These are phyloP conservation scores for Polyporus arcularius DNA, from an alignment of 768 basidiomycete genomes.

Conservation along the genomic window DNA sequence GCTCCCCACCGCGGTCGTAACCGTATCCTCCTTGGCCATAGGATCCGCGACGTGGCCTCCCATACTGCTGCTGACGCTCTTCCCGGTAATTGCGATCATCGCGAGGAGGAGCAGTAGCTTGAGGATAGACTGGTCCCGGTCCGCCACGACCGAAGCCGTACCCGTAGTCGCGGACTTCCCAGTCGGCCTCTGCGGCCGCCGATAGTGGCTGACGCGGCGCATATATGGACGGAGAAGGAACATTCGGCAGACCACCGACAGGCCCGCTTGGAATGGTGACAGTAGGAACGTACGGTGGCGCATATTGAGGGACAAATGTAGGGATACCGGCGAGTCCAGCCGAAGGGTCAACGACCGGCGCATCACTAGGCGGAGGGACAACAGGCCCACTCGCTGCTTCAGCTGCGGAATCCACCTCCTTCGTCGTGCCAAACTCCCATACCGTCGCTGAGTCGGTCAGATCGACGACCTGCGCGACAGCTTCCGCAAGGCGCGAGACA, in stretches of 20 bases:
- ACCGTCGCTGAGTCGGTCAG: slow-evolving; percentile 37
- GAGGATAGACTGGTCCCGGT: slow-evolving; percentile 29
- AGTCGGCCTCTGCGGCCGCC: slow-evolving; percentile 33
- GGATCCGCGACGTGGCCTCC: slow-evolving; percentile 37
- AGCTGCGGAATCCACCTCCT: slow-evolving; percentile 5
- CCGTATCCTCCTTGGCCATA: slow-evolving; percentile 30
- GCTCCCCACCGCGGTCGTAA: slow-evolving; percentile 38
- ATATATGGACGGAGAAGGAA: slow-evolving; percentile 15
- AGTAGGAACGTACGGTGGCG: slow-evolving; percentile 10
- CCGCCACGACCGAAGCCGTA: slow-evolving; percentile 61
- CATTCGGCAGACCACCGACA: slow-evolving; percentile 1
- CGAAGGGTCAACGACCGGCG: neutral
- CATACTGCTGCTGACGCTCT: slow-evolving; percentile 22
- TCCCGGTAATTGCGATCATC: slow-evolving; percentile 32
- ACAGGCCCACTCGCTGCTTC: neutral
- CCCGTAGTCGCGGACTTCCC: slow-evolving; percentile 62
- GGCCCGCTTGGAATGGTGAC: slow-evolving; percentile 9
- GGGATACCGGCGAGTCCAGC: neutral
- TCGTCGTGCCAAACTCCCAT: slow-evolving; percentile 62
- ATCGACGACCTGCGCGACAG: slow-evolving; percentile 33
- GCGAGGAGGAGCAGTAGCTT: slow-evolving; percentile 22
- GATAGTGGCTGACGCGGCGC: slow-evolving; percentile 11
- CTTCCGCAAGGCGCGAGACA: slow-evolving; percentile 4
- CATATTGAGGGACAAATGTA: slow-evolving; percentile 1
- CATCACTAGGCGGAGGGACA: neutral